Evolutionary conservation across 495 filamentous ascomycete species (phyloP), one percentile per base, ranked within the genome.

Genomic region (Aspergillus sclerotiicarbonarius): DNA sequence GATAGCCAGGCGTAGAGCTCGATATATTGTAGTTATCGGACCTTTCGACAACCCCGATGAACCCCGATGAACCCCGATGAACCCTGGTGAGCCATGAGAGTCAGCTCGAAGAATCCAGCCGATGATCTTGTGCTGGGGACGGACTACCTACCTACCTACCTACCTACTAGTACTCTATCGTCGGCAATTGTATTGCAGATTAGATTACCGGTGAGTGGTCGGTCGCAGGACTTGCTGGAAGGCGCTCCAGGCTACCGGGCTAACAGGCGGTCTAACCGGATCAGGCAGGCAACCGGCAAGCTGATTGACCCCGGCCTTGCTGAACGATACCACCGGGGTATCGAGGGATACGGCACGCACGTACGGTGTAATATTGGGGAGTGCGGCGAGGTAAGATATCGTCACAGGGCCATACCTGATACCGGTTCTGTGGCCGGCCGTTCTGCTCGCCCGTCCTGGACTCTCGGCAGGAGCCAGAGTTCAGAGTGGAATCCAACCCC

Each of bases 401-500:
- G 37, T 41, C 8, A 35, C 9, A 2, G 33, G 33, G 33, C 33
- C 33, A 35, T 35, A 13, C 13, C 33, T 2, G 15, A 5, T 5
- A 3, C 44, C n/a, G 44, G 15, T 30, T 18, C 12, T 49, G 46
- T 12, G 15, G 18, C 4, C 25, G 45, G 12, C 8, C 18, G 7
- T 19, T 21, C 9, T 20, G 16, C 44, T 20, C 45, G 15, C 45
- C 13, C 21, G 6, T 13, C 25, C 46, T 30, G 20, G 6, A 4
- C 46, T 8, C 3, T 37, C 16, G 16, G 29, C 9, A 19, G 49
- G 49, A 45, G 35, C 41, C 41, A 39, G 37, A 57, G 30, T 51
- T 37, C n/a, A 53, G 46, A 18, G 31, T 39, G 49, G 43, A 59
- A 47, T 59, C 44, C 43, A 59, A 59, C 50, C 50, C 56, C 56